Evolutionary conservation across 2,329 filamentous ascomycete species (phyloP).

Genomic region (Colletotrichum scovillei): DNA sequence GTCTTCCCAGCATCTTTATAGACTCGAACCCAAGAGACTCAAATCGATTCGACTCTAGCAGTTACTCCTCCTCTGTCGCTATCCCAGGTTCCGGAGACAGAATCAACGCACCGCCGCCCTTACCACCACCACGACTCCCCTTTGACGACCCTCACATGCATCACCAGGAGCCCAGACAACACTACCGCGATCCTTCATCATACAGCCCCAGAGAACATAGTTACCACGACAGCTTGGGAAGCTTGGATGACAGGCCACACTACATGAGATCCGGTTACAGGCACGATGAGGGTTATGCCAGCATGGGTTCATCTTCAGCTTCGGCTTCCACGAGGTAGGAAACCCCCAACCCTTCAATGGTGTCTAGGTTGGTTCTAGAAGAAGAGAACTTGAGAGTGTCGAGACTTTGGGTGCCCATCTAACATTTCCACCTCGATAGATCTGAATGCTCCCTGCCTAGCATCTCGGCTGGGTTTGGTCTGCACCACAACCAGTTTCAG

Average conservation of each 20-base stretch:
- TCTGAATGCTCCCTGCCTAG: constrained; percentile 54
- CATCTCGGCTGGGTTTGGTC: constrained; percentile 56
- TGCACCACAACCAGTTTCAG: constrained; percentile 61
- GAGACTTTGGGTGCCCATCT: constrained; percentile 33
- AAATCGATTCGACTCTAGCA: constrained; percentile 45
- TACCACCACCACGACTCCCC: constrained; percentile 58
- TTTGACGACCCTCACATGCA: constrained; percentile 37
- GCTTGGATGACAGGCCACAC: constrained; percentile 48
- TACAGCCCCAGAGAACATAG: constrained; percentile 34
- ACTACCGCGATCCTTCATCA: constrained; percentile 40
- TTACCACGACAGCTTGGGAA: constrained; percentile 53
- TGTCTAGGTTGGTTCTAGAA: not conserved
- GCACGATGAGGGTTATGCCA: constrained; percentile 56
- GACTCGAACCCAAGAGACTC: constrained; percentile 41
- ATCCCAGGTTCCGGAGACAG: constrained; percentile 52
- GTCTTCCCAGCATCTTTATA: constrained; percentile 49
- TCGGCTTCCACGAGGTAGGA: constrained; percentile 39
- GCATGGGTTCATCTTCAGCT: constrained; percentile 51
- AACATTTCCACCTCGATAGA: constrained; percentile 39
- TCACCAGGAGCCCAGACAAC: constrained; percentile 45
- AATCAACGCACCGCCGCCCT: constrained; percentile 53
- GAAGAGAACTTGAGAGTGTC: not conserved
- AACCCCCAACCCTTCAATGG: not conserved
- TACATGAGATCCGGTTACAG: constrained; percentile 44
- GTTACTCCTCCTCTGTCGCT: constrained; percentile 45